Evolutionary conservation across 176 grass and related monocot genomes (phyloP).

Genomic region (Ananas comosus): DNA sequence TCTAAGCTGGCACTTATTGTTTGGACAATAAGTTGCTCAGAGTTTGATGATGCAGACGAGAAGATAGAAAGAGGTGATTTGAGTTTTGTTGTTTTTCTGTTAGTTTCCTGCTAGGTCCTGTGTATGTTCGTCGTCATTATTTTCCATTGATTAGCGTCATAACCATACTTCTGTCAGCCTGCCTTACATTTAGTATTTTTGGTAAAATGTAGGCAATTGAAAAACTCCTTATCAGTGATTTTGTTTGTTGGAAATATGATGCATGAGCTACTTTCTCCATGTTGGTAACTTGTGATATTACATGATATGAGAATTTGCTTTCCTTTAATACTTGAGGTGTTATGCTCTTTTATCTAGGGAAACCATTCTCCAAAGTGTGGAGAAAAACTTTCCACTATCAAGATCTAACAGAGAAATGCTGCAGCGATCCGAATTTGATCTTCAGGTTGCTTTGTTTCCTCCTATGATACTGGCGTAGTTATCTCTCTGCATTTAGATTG

Average conservation of each 20-base stretch:
- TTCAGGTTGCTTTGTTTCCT: constrained; percentile 49
- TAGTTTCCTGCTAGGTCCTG: neutral
- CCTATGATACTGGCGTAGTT: neutral
- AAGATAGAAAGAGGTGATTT: neutral
- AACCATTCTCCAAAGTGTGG: constrained; percentile 31
- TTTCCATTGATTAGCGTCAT: neutral
- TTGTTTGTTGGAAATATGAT: constrained; percentile 1
- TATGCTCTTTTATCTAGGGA: constrained; percentile 46
- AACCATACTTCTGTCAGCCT: neutral
- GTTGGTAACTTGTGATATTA: neutral
- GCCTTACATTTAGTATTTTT: neutral
- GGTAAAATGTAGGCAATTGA: neutral
- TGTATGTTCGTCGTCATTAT: neutral
- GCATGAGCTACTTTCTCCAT: neutral
- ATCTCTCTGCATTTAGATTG: too few relatives aligned
- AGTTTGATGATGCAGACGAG: neutral
- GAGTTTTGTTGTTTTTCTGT: neutral
- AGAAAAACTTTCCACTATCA: constrained; percentile 58
- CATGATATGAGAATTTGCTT: neutral
- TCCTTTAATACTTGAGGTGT: neutral
- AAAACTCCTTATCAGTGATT: neutral
- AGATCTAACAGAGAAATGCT: constrained; percentile 55
- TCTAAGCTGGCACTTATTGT: neutral
- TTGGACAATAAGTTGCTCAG: neutral
- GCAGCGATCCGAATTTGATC: constrained; percentile 40